Base-by-base conservation (phyloP, 2,329 filamentous ascomycete genomes). In the Colletotrichum sp. region DNA sequence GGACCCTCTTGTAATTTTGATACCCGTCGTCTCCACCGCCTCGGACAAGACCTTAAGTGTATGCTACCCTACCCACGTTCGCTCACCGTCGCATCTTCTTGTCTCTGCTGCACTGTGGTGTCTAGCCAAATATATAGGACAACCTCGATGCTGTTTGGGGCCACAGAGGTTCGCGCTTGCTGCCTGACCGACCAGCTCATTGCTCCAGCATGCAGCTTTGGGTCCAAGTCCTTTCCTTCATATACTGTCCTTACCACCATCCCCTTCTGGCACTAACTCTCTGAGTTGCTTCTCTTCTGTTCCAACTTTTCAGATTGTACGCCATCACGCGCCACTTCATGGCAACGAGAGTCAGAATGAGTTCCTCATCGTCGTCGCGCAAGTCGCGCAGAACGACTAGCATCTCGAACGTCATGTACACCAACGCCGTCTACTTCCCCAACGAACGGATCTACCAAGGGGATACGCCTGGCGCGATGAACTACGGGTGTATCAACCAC, bases 391-490 rank as follows among this genome's bases (percentile, higher is more conserved):
- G 88, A 79, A 82, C 85, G 57, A 83, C 85, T 48, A 88, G 87
- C 82, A 82, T 85, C 55, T 85, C 85, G 28, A 86, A 83, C 76
- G 86, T 92, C 76, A 90, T 91, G 85, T 90, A 88, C 82, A 91
- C 91, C 81, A 97, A 97, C 83, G 94, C 93, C 26, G 93, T 95
- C 21, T 97, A 96, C 85, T 97, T 95, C 83, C 94, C 94, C n/a
- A 96, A 95, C 84, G 92, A 92, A 86, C 89, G 92, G 74, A 91
- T 95, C 79, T 95, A 96, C 84, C 89, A 90, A 72, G 91, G 93
- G 78, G 92, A 95, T 80, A 94, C 94, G 18, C 95, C 95, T 0
- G 94, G 92, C 2, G 92, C 92, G 71, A 86, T 96, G 81, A 94
- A 94, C 82, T 92, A 95, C 83, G 91, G 91, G 78, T 94, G 93